Evolutionary conservation across 805 yeast genomes (phyloP).

Genomic region (Yarrowia sp.): DNA sequence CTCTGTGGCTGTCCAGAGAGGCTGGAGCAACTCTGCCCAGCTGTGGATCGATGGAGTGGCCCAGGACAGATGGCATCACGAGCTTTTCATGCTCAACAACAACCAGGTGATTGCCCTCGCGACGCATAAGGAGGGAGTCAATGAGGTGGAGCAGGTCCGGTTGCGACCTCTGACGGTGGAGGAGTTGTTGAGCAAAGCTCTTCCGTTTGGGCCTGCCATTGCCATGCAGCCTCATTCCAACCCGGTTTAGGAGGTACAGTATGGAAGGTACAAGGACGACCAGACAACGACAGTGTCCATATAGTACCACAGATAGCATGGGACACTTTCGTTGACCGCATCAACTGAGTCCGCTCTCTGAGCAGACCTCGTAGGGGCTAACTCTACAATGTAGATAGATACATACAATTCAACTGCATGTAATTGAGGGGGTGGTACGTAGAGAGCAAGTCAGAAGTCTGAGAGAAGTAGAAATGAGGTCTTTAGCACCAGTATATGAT

Average conservation of each 20-base stretch:
- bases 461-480: too few species aligned
- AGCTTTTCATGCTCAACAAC: constrained; percentile 17
- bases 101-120: constrained; percentile 21
- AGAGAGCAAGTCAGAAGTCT: background rate
- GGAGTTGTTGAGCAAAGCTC: constrained; percentile 4
- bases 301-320: too few species aligned
- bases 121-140: constrained; percentile 7
- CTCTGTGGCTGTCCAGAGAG: background rate
- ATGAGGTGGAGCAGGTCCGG: background rate
- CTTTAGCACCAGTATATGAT: too few species aligned
- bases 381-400: background rate
- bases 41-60: constrained; percentile 21
- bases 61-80: constrained; percentile 26
- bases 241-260: background rate
- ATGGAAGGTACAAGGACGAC: too few species aligned
- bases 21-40: constrained; percentile 5
- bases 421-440: background rate
- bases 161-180: background rate
- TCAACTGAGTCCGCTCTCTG: background rate
- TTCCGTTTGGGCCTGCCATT: constrained; percentile 11
- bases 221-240: constrained; percentile 16
- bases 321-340: background rate
- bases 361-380: background rate
- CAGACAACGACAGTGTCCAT: too few species aligned
- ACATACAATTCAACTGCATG: background rate